Evolutionary conservation across 2,329 filamentous ascomycete genomes (phyloP), one percentile per base, ranked within the genome.

Genomic region (Colletotrichum tofieldiae): DNA sequence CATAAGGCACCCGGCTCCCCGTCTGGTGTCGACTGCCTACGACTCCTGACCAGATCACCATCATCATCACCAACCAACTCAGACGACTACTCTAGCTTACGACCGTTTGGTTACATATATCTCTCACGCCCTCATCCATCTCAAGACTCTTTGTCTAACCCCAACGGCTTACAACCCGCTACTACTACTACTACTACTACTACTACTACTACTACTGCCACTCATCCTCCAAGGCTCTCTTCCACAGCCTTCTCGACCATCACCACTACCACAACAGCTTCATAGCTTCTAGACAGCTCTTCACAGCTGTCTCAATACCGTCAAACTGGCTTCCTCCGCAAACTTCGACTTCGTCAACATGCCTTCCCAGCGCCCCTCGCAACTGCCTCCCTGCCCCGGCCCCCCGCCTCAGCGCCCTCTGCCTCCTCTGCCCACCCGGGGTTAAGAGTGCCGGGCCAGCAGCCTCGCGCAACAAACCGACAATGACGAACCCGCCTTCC

Each of bases 331-430:
- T 72, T 72, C 65, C 43, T 73, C 66, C 71, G 63, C 77, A 72
- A 67, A 61, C 59, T 66, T 39, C 66, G 61, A 76, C 69, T 75
- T 78, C 70, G 75, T 79, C 81, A 84, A 81, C 73, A 89, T 90
- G 86, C 87, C 88, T 82, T 84, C 87, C 75, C 88, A 90, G 82
- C 88, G 90, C 80, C 90, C 90, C 74, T 90, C 89, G 77, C 89
- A 91, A 79, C 88, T 92, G 75, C 90, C 90, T 84, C 90, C 90
- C 76, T 92, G 90, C 88, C 90, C 90, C 66, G 90, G 90, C 77
- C 90, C 90, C 73, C 90, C 90, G 78, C 90, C 90, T 75, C 89
- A 87, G 82, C 86, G 90, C 67, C 90, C 90, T 82, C 88, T 92
- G 65, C 90, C 90, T 81, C 88, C 90, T 82, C 87, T 92, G 74